Conservation (phyloP, 208 protist species). For the Endotrypanum monterogeii region DNA sequence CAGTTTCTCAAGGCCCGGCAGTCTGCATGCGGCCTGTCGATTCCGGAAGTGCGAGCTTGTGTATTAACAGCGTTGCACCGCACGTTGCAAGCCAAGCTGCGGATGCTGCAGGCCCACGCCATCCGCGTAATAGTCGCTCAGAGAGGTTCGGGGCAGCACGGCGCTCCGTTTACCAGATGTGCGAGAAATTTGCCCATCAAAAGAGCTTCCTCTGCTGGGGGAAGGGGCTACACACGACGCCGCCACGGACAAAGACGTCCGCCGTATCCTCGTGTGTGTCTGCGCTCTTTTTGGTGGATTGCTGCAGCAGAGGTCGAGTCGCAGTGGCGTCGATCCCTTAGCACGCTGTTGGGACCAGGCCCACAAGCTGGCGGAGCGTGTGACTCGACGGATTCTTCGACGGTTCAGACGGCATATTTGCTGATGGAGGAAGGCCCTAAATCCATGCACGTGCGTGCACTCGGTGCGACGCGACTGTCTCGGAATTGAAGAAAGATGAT, state of each 20-base stretch:
- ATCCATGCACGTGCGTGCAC: constrained; percentile 17
- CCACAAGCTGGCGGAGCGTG: background rate
- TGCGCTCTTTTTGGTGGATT: constrained; percentile 35
- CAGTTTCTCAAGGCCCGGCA: constrained; percentile 20
- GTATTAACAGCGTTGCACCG: constrained; percentile 46
- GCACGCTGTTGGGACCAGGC: background rate
- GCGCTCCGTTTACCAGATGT: background rate
- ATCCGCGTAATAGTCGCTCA: background rate
- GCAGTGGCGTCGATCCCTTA: constrained; percentile 25
- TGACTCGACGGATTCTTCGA: background rate
- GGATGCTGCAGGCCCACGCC: constrained; percentile 11
- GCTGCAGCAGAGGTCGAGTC: constrained; percentile 18
- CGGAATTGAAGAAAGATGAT: background rate
- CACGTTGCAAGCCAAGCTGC: constrained; percentile 43
- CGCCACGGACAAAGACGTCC: background rate
- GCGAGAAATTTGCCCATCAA: background rate
- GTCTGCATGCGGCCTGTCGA: constrained; percentile 50
- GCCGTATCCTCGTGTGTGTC: background rate
- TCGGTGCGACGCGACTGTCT: constrained; percentile 13
- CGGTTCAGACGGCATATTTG: background rate
- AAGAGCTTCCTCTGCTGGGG: background rate
- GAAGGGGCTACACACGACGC: background rate
- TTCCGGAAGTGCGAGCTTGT: constrained; percentile 47
- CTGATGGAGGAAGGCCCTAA: constrained; percentile 11
- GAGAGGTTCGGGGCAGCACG: background rate